Conservation (phyloP, 2,329 filamentous ascomycete genomes). For the Neonectria hederae region DNA sequence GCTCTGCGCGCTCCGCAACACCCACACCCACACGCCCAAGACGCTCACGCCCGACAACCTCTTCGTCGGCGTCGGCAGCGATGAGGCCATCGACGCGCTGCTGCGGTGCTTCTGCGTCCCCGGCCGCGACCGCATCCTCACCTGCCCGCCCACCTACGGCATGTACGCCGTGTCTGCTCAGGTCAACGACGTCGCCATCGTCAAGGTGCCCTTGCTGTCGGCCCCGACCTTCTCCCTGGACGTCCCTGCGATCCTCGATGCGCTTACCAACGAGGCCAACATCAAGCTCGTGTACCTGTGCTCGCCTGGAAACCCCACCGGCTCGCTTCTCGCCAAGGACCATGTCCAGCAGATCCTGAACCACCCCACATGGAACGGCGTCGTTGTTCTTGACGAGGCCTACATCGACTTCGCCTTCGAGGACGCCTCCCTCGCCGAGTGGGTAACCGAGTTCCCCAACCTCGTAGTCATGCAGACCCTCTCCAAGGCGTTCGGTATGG, state of each 20-base stretch:
- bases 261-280: slow-evolving; percentile 65
- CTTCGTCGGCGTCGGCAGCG: slow-evolving; percentile 94
- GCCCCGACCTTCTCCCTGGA: slow-evolving; percentile 80
- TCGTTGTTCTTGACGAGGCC: slow-evolving; percentile 93
- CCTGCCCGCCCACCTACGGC: slow-evolving; percentile 96
- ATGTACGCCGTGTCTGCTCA: slow-evolving; percentile 97
- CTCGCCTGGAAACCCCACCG: slow-evolving; percentile 95
- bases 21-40: slow-evolving; percentile 79
- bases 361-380: slow-evolving; percentile 93
- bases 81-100: slow-evolving; percentile 95
- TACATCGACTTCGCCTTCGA: slow-evolving; percentile 91
- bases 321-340: slow-evolving; percentile 76
- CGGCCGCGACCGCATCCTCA: slow-evolving; percentile 87
- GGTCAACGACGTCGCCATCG: slow-evolving; percentile 88
- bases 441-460: slow-evolving; percentile 93
- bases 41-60: slow-evolving; percentile 81
- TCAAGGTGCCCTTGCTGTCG: slow-evolving; percentile 83
- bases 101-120: slow-evolving; percentile 93
- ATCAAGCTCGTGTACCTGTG: slow-evolving; percentile 95
- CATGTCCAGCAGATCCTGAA: slow-evolving; percentile 79
- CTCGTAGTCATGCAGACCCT: slow-evolving; percentile 97
- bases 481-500: slow-evolving; percentile 97
- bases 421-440: slow-evolving; percentile 84
- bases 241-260: slow-evolving; percentile 71
- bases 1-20: slow-evolving; percentile 88